phyloP scores from a whole-genome alignment of 805 yeast species.

The Cyberlindnera japonica region DNA sequence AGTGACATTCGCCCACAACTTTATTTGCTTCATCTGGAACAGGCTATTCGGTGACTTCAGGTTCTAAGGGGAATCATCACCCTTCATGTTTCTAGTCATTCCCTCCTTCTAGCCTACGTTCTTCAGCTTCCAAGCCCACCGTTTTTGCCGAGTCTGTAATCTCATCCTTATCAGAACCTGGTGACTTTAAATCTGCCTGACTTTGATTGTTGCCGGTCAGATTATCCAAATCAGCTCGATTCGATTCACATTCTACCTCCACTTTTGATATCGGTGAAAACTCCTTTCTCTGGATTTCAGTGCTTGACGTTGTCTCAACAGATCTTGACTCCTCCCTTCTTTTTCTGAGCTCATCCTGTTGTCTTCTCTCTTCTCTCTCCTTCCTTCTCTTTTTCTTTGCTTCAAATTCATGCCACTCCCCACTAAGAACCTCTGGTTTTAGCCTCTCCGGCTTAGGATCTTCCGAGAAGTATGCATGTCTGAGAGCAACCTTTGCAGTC shows the following conservation, averaged over 20 bases:
- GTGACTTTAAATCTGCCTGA: too few species aligned
- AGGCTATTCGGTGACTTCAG: too few species aligned
- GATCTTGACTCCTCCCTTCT: neutral
- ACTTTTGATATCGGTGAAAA: neutral
- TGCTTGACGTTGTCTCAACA: neutral
- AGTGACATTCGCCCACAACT: too few species aligned
- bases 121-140: too few species aligned
- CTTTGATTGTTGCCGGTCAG: too few species aligned
- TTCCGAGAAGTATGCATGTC: slow-evolving; percentile 65
- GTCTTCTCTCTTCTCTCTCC: slow-evolving; percentile 22
- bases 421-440: slow-evolving; percentile 49
- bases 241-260: neutral
- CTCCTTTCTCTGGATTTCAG: neutral
- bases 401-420: slow-evolving; percentile 98
- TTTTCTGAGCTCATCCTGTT: neutral
- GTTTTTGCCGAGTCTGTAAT: too few species aligned
- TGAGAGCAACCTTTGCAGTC: slow-evolving; percentile 65
- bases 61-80: too few species aligned
- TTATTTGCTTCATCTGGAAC: too few species aligned
- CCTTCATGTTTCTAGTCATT: too few species aligned
- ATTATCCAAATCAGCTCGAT: too few species aligned
- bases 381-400: slow-evolving; percentile 62
- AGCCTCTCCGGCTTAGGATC: slow-evolving; percentile 65
- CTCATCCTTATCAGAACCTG: too few species aligned
- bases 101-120: too few species aligned